phyloP scores from a whole-genome alignment of 2,329 filamentous ascomycete genomes.

The Neocucurbitaria cava region DNA sequence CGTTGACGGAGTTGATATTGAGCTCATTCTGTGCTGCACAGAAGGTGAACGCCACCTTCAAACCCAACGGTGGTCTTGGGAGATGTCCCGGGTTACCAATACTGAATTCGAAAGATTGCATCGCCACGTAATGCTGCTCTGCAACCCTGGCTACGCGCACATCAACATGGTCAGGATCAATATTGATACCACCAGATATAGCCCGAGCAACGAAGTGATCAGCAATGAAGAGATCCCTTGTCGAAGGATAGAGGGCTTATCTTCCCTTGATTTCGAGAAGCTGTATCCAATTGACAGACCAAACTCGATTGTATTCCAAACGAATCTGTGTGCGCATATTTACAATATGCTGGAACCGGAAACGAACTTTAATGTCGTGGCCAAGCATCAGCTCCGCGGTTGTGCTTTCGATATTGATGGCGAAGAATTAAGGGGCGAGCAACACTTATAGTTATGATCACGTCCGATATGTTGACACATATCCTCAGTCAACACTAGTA shows the following conservation, averaged over 20 bases:
- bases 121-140: neutral
- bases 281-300: constrained; percentile 9
- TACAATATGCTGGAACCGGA: too few species aligned
- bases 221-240: constrained; percentile 13
- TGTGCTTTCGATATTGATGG: neutral
- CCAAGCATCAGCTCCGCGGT: neutral
- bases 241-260: constrained; percentile 13
- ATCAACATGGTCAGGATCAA: constrained; percentile 10
- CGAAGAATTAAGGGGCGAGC: neutral
- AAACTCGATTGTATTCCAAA: too few species aligned
- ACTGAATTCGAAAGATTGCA: neutral
- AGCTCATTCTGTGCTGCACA: constrained; percentile 16
- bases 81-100: neutral
- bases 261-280: constrained; percentile 14
- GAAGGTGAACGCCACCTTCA: constrained; percentile 4
- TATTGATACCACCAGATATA: constrained; percentile 10
- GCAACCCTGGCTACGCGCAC: neutral
- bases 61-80: neutral
- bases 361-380: too few species aligned
- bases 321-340: too few species aligned
- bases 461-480: neutral
- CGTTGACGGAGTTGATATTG: constrained; percentile 11
- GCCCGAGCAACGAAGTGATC: constrained; percentile 5
- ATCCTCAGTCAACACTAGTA: neutral
- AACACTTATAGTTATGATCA: too few species aligned